phyloP scores from a whole-genome alignment of 2,329 filamentous ascomycete species.

The Fusarium verticillioides region DNA sequence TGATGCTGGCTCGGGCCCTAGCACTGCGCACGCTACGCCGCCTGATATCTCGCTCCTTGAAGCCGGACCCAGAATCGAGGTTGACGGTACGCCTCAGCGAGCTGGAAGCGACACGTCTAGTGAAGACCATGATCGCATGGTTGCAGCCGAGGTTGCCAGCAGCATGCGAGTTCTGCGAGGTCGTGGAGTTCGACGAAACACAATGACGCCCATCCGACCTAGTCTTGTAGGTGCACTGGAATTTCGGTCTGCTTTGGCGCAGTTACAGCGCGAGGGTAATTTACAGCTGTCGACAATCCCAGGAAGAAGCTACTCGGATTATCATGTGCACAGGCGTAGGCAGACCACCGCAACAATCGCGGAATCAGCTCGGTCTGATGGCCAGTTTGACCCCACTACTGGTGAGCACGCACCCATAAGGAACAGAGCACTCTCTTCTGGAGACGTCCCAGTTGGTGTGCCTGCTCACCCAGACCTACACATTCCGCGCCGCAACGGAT shows the following conservation, averaged over 20 bases:
- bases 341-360: slow-evolving; percentile 44
- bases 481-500: slow-evolving; percentile 33
- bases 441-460: slow-evolving; percentile 48
- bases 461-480: slow-evolving; percentile 31
- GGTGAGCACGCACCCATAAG: slow-evolving; percentile 27
- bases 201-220: slow-evolving; percentile 86
- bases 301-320: slow-evolving; percentile 64
- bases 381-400: slow-evolving; percentile 3
- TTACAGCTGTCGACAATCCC: slow-evolving; percentile 76
- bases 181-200: slow-evolving; percentile 72
- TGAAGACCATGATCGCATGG: slow-evolving; percentile 69
- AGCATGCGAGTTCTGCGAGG: slow-evolving; percentile 91
- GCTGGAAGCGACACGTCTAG: slow-evolving; percentile 62
- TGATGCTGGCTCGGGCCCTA: slow-evolving; percentile 39
- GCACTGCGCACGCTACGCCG: slow-evolving; percentile 26
- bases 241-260: slow-evolving; percentile 90
- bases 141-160: slow-evolving; percentile 85
- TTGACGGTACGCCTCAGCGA: slow-evolving; percentile 52
- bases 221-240: slow-evolving; percentile 94
- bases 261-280: slow-evolving; percentile 83
- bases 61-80: slow-evolving; percentile 59
- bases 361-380: slow-evolving; percentile 26
- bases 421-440: slow-evolving; percentile 59
- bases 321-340: slow-evolving; percentile 44
- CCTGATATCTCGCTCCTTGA: slow-evolving; percentile 59